Evolutionary conservation across 192 early-diverging fungal genomes (phyloP).

Genomic region (Spinellus fusiger): DNA sequence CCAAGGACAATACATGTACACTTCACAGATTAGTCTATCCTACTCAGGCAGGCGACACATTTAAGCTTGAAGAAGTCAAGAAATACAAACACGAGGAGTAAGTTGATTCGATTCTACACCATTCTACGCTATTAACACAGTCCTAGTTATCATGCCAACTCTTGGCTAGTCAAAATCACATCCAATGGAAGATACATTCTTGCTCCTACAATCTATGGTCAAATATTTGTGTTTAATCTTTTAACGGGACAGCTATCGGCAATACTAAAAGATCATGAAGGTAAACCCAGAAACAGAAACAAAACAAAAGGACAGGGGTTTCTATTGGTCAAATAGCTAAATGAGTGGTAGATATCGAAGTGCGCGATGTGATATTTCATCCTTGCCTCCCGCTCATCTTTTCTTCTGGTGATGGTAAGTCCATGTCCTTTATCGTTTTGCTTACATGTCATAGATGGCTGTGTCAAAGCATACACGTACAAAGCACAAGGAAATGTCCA

Average conservation of each 20-base stretch:
- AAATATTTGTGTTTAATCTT: constrained; percentile 80
- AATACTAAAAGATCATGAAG: constrained; percentile 82
- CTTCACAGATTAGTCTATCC: constrained; percentile 88
- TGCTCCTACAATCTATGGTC: constrained; percentile 86
- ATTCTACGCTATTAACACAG: background rate
- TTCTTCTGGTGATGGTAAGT: constrained; percentile 78
- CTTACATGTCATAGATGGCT: constrained; percentile 46
- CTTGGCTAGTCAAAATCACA: constrained; percentile 88
- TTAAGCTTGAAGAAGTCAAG: constrained; percentile 72
- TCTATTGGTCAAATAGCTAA: background rate
- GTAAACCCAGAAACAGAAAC: too few species aligned
- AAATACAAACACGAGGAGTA: constrained; percentile 78
- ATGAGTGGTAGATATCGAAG: constrained; percentile 61
- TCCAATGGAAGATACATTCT: constrained; percentile 85
- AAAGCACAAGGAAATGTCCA: background rate
- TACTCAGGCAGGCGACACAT: constrained; percentile 54
- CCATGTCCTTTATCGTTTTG: background rate
- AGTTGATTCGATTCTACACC: background rate
- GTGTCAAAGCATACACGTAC: constrained; percentile 59
- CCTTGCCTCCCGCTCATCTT: constrained; percentile 73
- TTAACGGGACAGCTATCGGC: constrained; percentile 68
- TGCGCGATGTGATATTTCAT: constrained; percentile 91
- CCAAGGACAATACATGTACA: constrained; percentile 81
- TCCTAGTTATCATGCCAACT: constrained; percentile 77
- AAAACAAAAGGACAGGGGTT: background rate